phyloP scores from a whole-genome alignment of 1,139 yeast species.

The Saccharomyces pastorianus region DNA sequence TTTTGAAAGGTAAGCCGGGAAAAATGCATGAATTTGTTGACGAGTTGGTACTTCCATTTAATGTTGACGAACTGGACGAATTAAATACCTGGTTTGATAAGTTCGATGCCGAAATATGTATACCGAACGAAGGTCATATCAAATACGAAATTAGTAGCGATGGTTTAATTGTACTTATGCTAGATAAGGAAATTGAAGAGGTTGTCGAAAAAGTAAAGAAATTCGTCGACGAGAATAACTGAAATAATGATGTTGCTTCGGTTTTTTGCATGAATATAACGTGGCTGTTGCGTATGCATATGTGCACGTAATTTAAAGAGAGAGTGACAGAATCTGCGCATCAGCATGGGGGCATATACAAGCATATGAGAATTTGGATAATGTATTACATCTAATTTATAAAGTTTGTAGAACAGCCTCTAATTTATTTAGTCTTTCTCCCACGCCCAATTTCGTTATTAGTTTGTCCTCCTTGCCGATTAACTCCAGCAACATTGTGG shows the following conservation, averaged over 20 bases:
- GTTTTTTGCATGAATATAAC: not conserved
- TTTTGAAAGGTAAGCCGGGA: constrained; percentile 10
- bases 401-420: constrained; percentile 5
- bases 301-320: not conserved
- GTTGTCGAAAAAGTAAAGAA: constrained; percentile 24
- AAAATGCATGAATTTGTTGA: constrained; percentile 29
- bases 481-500: constrained; percentile 6
- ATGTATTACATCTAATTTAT: not conserved
- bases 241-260: not conserved
- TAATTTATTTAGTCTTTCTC: constrained; percentile 3
- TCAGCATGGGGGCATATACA: not conserved
- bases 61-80: constrained; percentile 49
- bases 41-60: constrained; percentile 28
- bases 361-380: not conserved
- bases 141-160: constrained; percentile 68
- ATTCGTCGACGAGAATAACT: constrained; percentile 17
- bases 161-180: constrained; percentile 56
- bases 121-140: constrained; percentile 59
- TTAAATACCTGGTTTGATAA: constrained; percentile 53
- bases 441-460: not conserved
- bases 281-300: not conserved
- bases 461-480: not conserved
- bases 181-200: constrained; percentile 31
- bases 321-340: not conserved
- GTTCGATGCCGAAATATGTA: constrained; percentile 53